These are phyloP conservation scores for Pseudogymnoascus sp. DNA, from an alignment of 2,329 filamentous ascomycete genomes.

Conservation along the genomic window DNA sequence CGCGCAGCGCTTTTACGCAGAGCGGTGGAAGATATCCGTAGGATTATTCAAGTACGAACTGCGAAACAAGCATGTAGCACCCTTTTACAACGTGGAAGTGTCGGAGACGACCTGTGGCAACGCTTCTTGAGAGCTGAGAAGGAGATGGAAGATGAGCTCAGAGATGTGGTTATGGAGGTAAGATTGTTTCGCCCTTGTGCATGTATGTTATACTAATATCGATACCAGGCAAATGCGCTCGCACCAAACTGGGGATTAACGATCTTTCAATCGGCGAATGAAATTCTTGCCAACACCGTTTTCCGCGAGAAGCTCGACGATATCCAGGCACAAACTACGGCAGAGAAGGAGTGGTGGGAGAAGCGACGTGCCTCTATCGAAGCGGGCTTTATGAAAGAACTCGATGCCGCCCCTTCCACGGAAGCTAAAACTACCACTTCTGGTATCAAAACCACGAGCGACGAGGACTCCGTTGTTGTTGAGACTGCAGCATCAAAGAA, in stretches of 20 bases:
- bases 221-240: constrained; percentile 74
- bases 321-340: constrained; percentile 59
- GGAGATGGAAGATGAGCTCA: constrained; percentile 92
- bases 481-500: constrained; percentile 49
- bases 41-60: constrained; percentile 79
- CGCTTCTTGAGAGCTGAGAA: constrained; percentile 86
- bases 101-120: constrained; percentile 94
- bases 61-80: constrained; percentile 81
- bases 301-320: constrained; percentile 69
- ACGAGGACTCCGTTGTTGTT: constrained; percentile 72
- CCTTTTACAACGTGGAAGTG: constrained; percentile 79
- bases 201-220: constrained; percentile 18
- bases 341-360: constrained; percentile 90
- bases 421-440: constrained; percentile 31
- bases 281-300: constrained; percentile 78
- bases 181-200: constrained; percentile 17
- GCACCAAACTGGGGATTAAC: constrained; percentile 81
- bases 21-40: constrained; percentile 85
- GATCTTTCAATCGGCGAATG: constrained; percentile 96
- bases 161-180: constrained; percentile 90
- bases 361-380: constrained; percentile 67
- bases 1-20: constrained; percentile 82
- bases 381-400: constrained; percentile 74
- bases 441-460: constrained; percentile 40
- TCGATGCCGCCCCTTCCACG: constrained; percentile 55